A percentile compares a stretch with the other conserved stretches of the same genome.
phyloP scores from a whole-genome alignment of 371 early-diverging fungal genomes.

The Rhizopus delemar region DNA sequence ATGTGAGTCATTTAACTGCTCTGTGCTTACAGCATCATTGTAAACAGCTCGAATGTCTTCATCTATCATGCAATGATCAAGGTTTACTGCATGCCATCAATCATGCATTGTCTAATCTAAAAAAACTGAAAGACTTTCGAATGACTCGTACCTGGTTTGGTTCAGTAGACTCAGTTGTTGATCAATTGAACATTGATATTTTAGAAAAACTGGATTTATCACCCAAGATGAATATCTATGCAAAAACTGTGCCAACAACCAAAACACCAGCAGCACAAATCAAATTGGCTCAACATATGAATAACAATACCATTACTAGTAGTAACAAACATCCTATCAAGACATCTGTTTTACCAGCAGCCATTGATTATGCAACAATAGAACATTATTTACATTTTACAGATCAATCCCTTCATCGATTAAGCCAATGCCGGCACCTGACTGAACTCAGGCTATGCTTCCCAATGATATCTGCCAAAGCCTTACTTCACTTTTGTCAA shows the following conservation, averaged over 20 bases:
- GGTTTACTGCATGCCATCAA: constrained; percentile 18
- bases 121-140: constrained; percentile 33
- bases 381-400: constrained; percentile 5
- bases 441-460: constrained; percentile 15
- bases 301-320: neutral
- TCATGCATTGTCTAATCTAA: constrained; percentile 19
- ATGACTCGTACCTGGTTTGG: constrained; percentile 38
- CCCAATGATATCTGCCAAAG: neutral
- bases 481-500: constrained; percentile 2
- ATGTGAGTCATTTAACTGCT: constrained; percentile 31
- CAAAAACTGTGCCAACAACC: neutral
- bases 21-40: constrained; percentile 28
- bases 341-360: neutral
- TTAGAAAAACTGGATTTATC: constrained; percentile 31
- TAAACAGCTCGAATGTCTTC: constrained; percentile 26
- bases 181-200: constrained; percentile 14
- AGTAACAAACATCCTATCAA: neutral
- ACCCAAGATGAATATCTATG: constrained; percentile 26
- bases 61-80: constrained; percentile 37
- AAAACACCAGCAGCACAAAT: constrained; percentile 5
- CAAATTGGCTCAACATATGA: neutral
- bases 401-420: neutral
- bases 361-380: constrained; percentile 5
- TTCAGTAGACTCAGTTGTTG: constrained; percentile 25
- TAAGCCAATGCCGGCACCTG: neutral